Base-by-base conservation (phyloP, 1,139 yeast species). In the Trichomonascaceae sp. region DNA sequence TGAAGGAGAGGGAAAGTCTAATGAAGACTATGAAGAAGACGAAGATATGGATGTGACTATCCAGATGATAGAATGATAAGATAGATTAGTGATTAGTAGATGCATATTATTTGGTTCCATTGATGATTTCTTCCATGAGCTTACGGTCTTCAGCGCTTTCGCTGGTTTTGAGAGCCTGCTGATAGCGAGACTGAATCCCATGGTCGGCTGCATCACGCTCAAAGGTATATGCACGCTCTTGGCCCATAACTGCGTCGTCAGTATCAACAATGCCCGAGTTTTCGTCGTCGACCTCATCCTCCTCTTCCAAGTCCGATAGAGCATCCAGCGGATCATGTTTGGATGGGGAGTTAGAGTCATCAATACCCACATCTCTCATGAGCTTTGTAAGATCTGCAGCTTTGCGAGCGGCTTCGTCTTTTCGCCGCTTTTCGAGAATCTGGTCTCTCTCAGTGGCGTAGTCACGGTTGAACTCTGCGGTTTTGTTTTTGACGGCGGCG, bases 391-490 rank as follows among this genome's bases (percentile, higher is more conserved):
- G 62, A 16, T 79, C 77, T 44, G 73, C 69, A 25, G 82, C 76
- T 57, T 84, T 85, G 48, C 77, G 68, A 48, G 66, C 63, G 52
- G 76, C 74, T 46, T 80, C 93, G 37, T 74, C 75, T 36, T 76
- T 78, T 44, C 79, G 84, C 51, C 84, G 81, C 45, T 80, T 74
- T 54, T 77, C 72, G 40, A 80, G 53, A 17, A 89, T 74, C 47
- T 81, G 65, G 37, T 89, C 96, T 48, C 96, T 71, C 58, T 92
- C 98, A 3, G 78, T 75, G 50, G 75, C 74, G 54, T 89, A 92
- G 50, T 65, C 87, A 39, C 74, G 73, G 41, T 85, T 74, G 57
- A 79, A 92, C 57, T 92, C 98, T 26, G 76, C 84, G 28, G 79
- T 87, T 57, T 92, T 92, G 43, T 71, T 70, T 46, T 82, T 93